Percentiles rank a stretch among this genome's conserved stretches.
These are phyloP conservation scores for Nannochloropsis gaditana DNA, from an alignment of 108 stramenopile species.

Conservation along the genomic window DNA sequence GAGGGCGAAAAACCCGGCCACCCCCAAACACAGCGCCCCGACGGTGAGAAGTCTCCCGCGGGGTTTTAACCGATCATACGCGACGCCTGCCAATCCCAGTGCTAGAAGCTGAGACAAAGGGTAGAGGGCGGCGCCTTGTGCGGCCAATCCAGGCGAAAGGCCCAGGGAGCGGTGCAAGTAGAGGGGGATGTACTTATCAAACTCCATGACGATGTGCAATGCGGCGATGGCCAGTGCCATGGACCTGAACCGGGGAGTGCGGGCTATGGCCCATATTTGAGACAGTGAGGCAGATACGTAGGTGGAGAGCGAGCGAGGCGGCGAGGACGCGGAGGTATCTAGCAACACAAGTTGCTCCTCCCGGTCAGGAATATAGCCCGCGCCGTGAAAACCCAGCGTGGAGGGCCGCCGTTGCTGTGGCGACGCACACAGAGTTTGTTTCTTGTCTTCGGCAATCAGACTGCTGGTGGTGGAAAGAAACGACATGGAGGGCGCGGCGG, in stretches of 20 bases:
- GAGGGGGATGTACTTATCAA: conserved; percentile 20
- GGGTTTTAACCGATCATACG: neutral
- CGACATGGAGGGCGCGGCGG: too few species aligned
- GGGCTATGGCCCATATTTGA: neutral
- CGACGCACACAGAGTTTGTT: neutral
- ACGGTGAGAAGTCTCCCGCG: neutral
- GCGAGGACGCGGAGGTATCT: neutral
- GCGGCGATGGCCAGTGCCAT: conserved; percentile 4
- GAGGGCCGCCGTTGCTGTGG: neutral
- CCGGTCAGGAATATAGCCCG: neutral
- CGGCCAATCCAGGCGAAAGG: neutral
- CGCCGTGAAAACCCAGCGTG: neutral
- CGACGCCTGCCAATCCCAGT: neutral
- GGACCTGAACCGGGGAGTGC: conserved; percentile 3
- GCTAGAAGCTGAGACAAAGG: neutral
- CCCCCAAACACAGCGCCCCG: neutral
- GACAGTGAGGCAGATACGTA: neutral
- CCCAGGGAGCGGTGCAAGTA: neutral
- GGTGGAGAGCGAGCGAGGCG: neutral
- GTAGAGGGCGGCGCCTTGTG: neutral
- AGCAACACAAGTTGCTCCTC: neutral
- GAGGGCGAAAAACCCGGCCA: neutral
- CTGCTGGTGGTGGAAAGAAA: neutral
- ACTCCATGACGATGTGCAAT: conserved; percentile 12
- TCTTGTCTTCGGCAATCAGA: neutral